These are phyloP conservation scores for Cladophialophora immunda DNA, from an alignment of 2,329 filamentous ascomycete species.

Conservation along the genomic window DNA sequence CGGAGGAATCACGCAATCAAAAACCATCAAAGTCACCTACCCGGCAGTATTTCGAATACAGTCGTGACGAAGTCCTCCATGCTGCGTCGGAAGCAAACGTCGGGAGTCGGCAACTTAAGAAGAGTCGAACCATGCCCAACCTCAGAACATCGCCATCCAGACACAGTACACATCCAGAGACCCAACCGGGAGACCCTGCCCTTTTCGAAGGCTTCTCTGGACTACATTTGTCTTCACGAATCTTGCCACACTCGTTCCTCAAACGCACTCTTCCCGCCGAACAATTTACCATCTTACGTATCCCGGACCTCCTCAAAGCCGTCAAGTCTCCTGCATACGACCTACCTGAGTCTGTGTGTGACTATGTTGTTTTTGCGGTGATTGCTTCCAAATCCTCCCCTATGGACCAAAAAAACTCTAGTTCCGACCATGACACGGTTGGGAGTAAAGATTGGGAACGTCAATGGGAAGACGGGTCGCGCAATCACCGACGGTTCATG, in stretches of 20 bases:
- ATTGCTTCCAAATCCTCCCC: conserved; percentile 89
- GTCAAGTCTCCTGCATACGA: conserved; percentile 86
- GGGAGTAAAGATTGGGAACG: conserved; percentile 49
- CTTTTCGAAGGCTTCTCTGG: conserved; percentile 87
- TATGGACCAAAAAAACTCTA: conserved; percentile 61
- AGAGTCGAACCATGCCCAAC: conserved; percentile 30
- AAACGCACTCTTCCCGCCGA: conserved; percentile 81
- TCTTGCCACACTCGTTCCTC: conserved; percentile 81
- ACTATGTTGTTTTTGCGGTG: conserved; percentile 88
- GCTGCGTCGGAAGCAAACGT: conserved; percentile 42
- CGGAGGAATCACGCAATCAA: conserved; percentile 44
- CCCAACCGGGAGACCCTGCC: conserved; percentile 58
- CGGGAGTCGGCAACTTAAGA: conserved; percentile 24
- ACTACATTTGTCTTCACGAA: conserved; percentile 81
- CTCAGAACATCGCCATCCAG: conserved; percentile 22
- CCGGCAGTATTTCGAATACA: conserved; percentile 63
- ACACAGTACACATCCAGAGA: conserved; percentile 1
- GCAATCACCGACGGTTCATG: conserved; percentile 84
- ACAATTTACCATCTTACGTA: conserved; percentile 68
- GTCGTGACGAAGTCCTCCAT: conserved; percentile 67
- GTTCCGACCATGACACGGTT: conserved; percentile 51
- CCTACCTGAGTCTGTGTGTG: conserved; percentile 81
- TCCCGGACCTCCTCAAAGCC: conserved; percentile 81
- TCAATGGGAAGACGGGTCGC: conserved; percentile 63
- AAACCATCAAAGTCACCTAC: conserved; percentile 54